Evolutionary conservation across 305 asterid species (phyloP).

Genomic region (Rubia occidens): DNA sequence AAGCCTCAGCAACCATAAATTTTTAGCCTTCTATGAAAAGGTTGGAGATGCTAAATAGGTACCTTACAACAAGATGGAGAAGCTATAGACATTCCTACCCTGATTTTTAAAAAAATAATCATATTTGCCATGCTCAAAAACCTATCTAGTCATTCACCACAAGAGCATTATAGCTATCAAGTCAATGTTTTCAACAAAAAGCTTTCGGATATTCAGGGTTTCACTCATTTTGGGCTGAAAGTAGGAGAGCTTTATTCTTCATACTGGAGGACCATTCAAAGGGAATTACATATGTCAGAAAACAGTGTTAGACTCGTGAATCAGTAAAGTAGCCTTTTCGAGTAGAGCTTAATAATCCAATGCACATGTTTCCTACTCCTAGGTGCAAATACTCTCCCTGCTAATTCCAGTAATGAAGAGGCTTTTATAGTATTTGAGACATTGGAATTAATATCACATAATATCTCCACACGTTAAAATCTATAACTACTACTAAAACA

Average conservation of each 20-base stretch:
- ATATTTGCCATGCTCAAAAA: neutral
- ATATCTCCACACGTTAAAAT: neutral
- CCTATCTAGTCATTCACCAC: neutral
- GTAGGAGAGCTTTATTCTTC: neutral
- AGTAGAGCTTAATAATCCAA: neutral
- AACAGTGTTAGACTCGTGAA: constrained; percentile 6
- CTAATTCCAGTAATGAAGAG: neutral
- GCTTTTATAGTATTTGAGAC: neutral
- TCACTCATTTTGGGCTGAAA: neutral
- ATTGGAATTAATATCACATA: neutral
- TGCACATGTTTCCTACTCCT: neutral
- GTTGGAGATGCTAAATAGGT: neutral
- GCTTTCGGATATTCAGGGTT: constrained; percentile 1
- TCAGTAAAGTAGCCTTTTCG: neutral
- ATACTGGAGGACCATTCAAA: neutral
- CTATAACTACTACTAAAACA: too few relatives aligned
- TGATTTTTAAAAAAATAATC: neutral
- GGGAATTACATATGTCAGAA: neutral
- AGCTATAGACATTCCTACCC: neutral
- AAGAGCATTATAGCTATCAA: neutral
- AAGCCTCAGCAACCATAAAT: neutral
- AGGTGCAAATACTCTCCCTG: neutral
- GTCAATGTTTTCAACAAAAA: neutral
- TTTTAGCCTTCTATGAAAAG: neutral
- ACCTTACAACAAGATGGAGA: neutral